Evolutionary conservation across 345 rosid genomes (phyloP).

Genomic region (Populus tremula): DNA sequence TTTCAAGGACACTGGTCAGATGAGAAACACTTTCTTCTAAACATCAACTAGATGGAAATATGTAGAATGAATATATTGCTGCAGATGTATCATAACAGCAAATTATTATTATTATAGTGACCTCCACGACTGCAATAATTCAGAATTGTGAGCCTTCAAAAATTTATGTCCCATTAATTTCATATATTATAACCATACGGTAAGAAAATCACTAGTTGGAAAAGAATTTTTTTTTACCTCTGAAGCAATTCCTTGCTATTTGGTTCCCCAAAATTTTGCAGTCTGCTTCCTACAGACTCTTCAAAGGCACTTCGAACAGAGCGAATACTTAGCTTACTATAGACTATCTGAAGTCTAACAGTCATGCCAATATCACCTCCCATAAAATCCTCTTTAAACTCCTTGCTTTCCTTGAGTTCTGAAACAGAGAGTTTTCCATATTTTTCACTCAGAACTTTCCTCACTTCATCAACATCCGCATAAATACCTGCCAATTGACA

Average conservation of each 20-base stretch:
- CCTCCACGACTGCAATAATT: not conserved
- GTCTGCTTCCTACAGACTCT: slow-evolving; percentile 80
- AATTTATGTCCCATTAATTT: not conserved
- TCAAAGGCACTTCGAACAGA: slow-evolving; percentile 78
- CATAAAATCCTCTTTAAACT: slow-evolving; percentile 53
- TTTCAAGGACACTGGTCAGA: not conserved
- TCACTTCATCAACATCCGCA: slow-evolving; percentile 59
- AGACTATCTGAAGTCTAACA: slow-evolving; percentile 79
- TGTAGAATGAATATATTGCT: not conserved
- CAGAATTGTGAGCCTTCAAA: not conserved
- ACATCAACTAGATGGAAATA: not conserved
- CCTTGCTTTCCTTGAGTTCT: slow-evolving; percentile 56
- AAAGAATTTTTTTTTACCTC: slow-evolving; percentile 39
- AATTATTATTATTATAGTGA: not conserved
- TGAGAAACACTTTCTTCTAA: not conserved
- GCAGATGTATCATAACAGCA: not conserved
- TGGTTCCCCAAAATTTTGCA: slow-evolving; percentile 60
- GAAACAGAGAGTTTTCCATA: slow-evolving; percentile 51
- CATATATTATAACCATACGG: not conserved
- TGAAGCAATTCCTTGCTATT: slow-evolving; percentile 70
- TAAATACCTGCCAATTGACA: slow-evolving; percentile 52
- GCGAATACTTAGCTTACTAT: slow-evolving; percentile 60
- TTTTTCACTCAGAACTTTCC: slow-evolving; percentile 55
- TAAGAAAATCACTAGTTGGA: not conserved
- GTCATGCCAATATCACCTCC: slow-evolving; percentile 64